Percentiles rank a stretch among this genome's conserved stretches.
Evolutionary conservation across 179 eudicot genomes (phyloP).

Genomic region (Gypsophila paniculata): DNA sequence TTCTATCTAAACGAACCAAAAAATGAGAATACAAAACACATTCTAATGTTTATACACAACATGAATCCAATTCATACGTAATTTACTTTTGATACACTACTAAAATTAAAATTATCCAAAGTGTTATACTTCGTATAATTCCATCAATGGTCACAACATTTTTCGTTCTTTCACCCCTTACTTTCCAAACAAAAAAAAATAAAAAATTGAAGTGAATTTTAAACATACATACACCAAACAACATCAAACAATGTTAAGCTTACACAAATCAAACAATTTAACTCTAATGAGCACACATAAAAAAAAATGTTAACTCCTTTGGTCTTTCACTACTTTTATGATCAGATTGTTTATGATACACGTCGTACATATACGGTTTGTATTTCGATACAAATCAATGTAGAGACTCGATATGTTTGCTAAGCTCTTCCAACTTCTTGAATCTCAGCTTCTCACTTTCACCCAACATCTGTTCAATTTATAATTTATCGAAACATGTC

Average conservation of each 20-base stretch:
- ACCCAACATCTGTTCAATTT: slow-evolving; percentile 50
- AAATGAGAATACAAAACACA: no score
- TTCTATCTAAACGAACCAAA: no score
- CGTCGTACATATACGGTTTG: not conserved
- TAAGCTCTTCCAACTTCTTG: slow-evolving; percentile 82
- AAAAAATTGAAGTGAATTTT: not conserved
- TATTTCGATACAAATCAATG: slow-evolving; percentile 21
- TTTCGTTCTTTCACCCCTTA: not conserved
- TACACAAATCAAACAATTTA: no score
- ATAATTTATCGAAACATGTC: not conserved
- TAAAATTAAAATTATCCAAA: not conserved
- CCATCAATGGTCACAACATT: slow-evolving; percentile 8
- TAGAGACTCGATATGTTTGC: slow-evolving; percentile 64
- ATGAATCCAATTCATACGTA: no score
- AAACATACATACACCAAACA: not conserved
- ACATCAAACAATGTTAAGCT: no score
- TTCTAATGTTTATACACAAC: no score
- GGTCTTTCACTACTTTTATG: not conserved
- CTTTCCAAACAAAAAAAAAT: not conserved
- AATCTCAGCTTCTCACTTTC: slow-evolving; percentile 83
- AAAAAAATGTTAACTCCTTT: slow-evolving; percentile 3
- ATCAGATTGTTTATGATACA: slow-evolving; percentile 22
- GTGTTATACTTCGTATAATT: not conserved
- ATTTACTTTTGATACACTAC: not conserved
- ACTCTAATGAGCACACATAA: slow-evolving; percentile 16